Percentiles rank a stretch among this genome's conserved stretches.
phyloP scores from a whole-genome alignment of 75 land plant genomes.

The Pinus albicaulis region DNA sequence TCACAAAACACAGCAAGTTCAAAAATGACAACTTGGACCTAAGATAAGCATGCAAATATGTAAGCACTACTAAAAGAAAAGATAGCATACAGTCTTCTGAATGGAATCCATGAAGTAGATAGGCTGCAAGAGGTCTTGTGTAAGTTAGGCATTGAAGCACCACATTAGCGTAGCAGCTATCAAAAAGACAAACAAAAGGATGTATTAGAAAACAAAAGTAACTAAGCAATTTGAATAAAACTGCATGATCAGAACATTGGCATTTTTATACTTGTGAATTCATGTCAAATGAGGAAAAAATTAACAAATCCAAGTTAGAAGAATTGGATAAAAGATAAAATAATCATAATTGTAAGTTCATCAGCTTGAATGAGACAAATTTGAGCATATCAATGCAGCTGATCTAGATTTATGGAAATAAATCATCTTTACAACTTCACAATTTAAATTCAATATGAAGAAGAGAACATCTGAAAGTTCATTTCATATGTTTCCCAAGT shows the following conservation, averaged over 20 bases:
- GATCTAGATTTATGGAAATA: background rate
- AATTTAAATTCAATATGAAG: background rate
- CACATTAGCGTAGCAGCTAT: conserved; percentile 95
- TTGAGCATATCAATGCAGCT: background rate
- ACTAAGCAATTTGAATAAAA: background rate
- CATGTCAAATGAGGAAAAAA: background rate
- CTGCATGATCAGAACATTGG: background rate
- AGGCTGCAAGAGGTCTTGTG: conserved; percentile 71
- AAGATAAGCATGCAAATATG: background rate
- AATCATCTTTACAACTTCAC: background rate
- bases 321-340: background rate
- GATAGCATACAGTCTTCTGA: conserved; percentile 37
- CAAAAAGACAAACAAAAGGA: conserved; percentile 13
- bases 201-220: conserved; percentile 10
- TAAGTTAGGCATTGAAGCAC: conserved; percentile 86
- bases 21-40: background rate
- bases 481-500: background rate
- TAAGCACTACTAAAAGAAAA: conserved; percentile 3
- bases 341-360: background rate
- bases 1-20: background rate
- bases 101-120: conserved; percentile 66
- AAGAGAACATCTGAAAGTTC: background rate
- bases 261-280: background rate
- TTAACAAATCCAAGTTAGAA: conserved; percentile 1
- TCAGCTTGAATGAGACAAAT: background rate